Evolutionary conservation across 2,329 filamentous ascomycete species (phyloP).

Genomic region (Xylaria hypoxylon): DNA sequence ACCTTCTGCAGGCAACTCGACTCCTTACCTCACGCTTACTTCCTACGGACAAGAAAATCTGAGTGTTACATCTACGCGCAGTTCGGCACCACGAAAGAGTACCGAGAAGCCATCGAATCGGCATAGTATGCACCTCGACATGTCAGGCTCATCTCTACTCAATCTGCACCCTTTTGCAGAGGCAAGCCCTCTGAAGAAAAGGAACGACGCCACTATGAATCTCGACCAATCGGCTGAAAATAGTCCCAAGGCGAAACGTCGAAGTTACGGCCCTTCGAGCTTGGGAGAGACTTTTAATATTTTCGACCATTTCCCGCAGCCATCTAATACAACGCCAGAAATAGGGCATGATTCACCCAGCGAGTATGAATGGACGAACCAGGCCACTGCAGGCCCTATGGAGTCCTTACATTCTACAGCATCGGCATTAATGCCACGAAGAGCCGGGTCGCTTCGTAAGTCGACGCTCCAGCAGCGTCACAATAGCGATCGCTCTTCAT

Average conservation of each 20-base stretch:
- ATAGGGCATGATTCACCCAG: conserved; percentile 61
- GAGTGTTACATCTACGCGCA: conserved; percentile 50
- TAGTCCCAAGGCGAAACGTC: conserved; percentile 90
- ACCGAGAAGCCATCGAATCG: conserved; percentile 62
- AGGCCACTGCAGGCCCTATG: conserved; percentile 49
- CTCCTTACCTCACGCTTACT: conserved; percentile 58
- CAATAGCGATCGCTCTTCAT: conserved; percentile 71
- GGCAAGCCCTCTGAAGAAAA: conserved; percentile 89
- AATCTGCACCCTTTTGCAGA: conserved; percentile 65
- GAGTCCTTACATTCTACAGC: conserved; percentile 60
- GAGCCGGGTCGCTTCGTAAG: conserved; percentile 82
- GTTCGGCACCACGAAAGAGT: conserved; percentile 58
- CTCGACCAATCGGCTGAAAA: conserved; percentile 81
- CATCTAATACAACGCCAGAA: conserved; percentile 58
- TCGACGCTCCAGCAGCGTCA: conserved; percentile 90
- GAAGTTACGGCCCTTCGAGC: conserved; percentile 82
- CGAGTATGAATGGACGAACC: conserved; percentile 66
- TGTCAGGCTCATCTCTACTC: conserved; percentile 64
- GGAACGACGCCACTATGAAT: conserved; percentile 90
- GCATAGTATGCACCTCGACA: conserved; percentile 69
- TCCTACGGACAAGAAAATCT: conserved; percentile 60
- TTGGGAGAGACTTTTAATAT: conserved; percentile 75
- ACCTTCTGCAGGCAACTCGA: conserved; percentile 76
- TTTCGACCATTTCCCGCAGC: conserved; percentile 70
- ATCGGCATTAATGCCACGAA: conserved; percentile 70